Percentiles rank a stretch among this genome's conserved stretches.
These are phyloP conservation scores for Litsea cubeba DNA, from an alignment of 164 flowering plant species.

Conservation along the genomic window DNA sequence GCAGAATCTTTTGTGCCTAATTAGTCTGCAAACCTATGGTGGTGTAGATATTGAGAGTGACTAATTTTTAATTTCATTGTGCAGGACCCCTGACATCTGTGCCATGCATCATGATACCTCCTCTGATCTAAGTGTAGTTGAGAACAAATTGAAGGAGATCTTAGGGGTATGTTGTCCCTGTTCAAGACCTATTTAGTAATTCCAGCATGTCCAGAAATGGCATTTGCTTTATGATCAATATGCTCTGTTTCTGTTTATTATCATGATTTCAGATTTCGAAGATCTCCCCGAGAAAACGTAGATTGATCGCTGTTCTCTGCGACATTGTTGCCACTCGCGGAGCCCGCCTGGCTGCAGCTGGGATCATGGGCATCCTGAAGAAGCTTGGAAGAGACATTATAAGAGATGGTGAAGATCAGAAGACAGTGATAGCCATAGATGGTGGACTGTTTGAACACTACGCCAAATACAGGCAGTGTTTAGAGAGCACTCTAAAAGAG, in stretches of 20 bases:
- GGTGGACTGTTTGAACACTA: constrained; percentile 90
- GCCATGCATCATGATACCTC: constrained; percentile 93
- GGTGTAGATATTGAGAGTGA: too few relatives aligned
- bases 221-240: too few relatives aligned
- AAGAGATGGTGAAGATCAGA: constrained; percentile 50
- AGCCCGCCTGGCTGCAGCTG: constrained; percentile 89
- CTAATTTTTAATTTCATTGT: neutral
- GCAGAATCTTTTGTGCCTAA: too few relatives aligned
- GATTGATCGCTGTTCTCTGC: constrained; percentile 68
- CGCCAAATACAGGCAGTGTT: constrained; percentile 47
- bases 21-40: too few relatives aligned
- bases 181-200: neutral
- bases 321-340: constrained; percentile 77
- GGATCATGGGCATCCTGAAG: constrained; percentile 76
- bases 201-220: neutral
- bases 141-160: constrained; percentile 66
- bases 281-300: constrained; percentile 68
- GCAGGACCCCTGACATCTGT: constrained; percentile 96
- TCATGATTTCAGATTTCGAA: constrained; percentile 46
- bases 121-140: constrained; percentile 76
- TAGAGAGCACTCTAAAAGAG: constrained; percentile 63
- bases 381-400: constrained; percentile 68
- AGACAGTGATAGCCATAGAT: constrained; percentile 70
- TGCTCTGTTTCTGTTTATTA: neutral
- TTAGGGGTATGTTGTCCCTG: constrained; percentile 52